Evolutionary conservation across 257 asterid genomes (phyloP), one percentile per base, ranked within the genome.

Genomic region (Leonotis leonurus): DNA sequence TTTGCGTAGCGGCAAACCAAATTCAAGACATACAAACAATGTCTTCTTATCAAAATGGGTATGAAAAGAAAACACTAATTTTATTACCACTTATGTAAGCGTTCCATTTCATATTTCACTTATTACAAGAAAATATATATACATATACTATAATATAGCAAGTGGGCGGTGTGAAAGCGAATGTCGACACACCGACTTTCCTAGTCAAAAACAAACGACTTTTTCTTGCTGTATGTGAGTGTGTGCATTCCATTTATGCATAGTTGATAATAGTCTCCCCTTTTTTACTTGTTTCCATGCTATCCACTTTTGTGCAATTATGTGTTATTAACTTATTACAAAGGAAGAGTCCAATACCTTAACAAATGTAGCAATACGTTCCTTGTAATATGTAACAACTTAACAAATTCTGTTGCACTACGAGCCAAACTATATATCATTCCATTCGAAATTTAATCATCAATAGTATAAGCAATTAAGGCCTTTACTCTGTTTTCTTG

Each of bases 121-220:
- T 33, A 33, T 6, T 3, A 33, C 4, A n/a, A 5, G 2, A 40
- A 0, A 12, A 3, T 16, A 1, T 16, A n/a, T 18, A 22, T 44
- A 29, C 16, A 43, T 46, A 33, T n/a, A n/a, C n/a, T n/a, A n/a
- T n/a, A n/a, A n/a, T n/a, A n/a, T n/a, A 17, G 46, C 25, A 58
- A 69, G 52, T 52, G 53, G 46, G 35, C 39, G 50, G 45, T 36
- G 40, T 25, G 64, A 20, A 37, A 20, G 63, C 4, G 43, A 3
- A 30, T 25, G 53, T 60, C 60, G 69, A 43, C 60, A 0, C 56
- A 75, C 73, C 80, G 73, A 60, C 74, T 35, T 41, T 8, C 48
- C 0, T 8, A 21, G 52, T 62, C 22, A 40, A 46, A 61, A 67
- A 57, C 21, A 29, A 13, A 21, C 11, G 52, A 29, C 51, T 7